Base-by-base conservation (phyloP, 495 filamentous ascomycete genomes). In the Extremus antarcticus region DNA sequence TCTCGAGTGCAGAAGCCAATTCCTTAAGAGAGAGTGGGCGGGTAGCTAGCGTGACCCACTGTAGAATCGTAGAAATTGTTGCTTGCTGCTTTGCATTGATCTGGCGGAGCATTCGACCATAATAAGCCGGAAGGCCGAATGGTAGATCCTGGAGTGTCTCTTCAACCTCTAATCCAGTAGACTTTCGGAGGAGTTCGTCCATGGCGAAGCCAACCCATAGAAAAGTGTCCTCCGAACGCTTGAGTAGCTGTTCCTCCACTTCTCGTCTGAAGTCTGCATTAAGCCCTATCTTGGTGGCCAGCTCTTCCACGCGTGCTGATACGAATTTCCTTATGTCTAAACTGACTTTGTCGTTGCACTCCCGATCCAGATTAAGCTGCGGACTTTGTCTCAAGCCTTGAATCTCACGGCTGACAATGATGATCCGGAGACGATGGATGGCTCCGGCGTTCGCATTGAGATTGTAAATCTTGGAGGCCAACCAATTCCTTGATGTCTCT, bases 151-250 rank as follows among this genome's bases (percentile, higher is more conserved):
- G 50, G 3, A 71, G 54, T 17, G 49, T 49, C 25, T 63, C 53
- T 47, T 56, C 47, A 48, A 66, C 58, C 57, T 71, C 53, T 25
- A 7, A 50, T 15, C 47, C 52, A 17, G 47, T 54, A 58, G 40
- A 55, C 54, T 57, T 63, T 39, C 38, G 19, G 17, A 10, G 11
- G 24, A 76, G 65, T 56, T 71, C 69, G 40, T 71, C 59, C 10
- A 68, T 65, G 41, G 73, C 69, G 35, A 74, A 70, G 10, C 69
- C 71, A 45, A 76, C 67, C 69, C 71, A 76, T 23, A 76, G 56
- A 56, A 77, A 77, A 49, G 71, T 75, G 16, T 73, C 69, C 32
- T 73, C 56, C 7, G 74, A 65, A 45, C 70, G 56, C 32, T 57
- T 63, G 24, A 67, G 40, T 53, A 76, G 63, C 25, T 50, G 39